These are phyloP conservation scores for Ganoderma boninense DNA, from an alignment of 1,284 basidiomycete species.

Conservation along the genomic window DNA sequence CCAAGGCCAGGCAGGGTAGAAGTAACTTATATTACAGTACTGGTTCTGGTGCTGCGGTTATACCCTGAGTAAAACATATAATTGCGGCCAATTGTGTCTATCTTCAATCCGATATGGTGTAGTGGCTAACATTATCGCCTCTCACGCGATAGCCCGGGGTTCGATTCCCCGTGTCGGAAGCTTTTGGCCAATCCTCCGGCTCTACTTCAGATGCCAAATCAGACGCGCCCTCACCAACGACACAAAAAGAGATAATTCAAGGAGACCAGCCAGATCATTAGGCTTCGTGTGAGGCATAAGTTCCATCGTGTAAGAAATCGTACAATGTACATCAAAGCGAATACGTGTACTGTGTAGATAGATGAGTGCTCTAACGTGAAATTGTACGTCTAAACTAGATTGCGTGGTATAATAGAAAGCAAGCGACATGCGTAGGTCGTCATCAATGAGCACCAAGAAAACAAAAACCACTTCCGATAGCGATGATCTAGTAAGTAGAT, in stretches of 20 bases:
- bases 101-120: constrained; percentile 1
- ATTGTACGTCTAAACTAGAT: not conserved
- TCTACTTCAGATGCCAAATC: too few species aligned
- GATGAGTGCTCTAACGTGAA: not conserved
- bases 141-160: constrained; percentile 8
- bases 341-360: not conserved
- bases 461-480: not conserved
- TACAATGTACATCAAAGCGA: not conserved
- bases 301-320: not conserved
- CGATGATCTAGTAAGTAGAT: not conserved
- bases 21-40: too few species aligned
- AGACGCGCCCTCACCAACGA: too few species aligned
- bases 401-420: not conserved
- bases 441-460: not conserved
- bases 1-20: too few species aligned
- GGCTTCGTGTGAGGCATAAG: too few species aligned
- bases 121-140: constrained; percentile 9
- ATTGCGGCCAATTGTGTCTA: too few species aligned
- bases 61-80: too few species aligned
- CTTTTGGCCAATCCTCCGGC: not conserved
- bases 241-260: too few species aligned
- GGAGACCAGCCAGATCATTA: too few species aligned
- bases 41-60: not conserved
- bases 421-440: not conserved
- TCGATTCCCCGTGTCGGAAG: constrained; percentile 8